Conservation (phyloP, 139 green algal genomes). For the Tetratostichococcus sp. region DNA sequence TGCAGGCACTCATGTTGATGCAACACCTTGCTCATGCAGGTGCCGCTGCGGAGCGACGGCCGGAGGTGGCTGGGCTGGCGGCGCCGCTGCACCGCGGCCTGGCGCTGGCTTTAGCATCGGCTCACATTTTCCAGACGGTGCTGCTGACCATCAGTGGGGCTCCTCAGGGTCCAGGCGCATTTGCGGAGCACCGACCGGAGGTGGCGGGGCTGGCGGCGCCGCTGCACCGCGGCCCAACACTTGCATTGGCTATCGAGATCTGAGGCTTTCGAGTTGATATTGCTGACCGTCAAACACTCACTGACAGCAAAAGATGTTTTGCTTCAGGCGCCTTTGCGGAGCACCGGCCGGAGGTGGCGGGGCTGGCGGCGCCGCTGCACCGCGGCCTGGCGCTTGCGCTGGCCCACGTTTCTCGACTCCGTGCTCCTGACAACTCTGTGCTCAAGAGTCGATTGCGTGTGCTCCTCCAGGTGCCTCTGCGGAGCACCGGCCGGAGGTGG, state of each 20-base stretch:
- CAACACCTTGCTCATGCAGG: too few species aligned
- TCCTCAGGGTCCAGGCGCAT: constrained; percentile 18
- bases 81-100: constrained; percentile 21
- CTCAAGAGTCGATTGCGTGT: too few species aligned
- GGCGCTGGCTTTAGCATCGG: constrained; percentile 29
- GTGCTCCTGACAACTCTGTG: too few species aligned
- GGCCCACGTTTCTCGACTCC: too few species aligned
- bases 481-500: constrained; percentile 18
- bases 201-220: constrained; percentile 21
- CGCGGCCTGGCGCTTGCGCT: constrained; percentile 27
- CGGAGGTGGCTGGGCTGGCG: constrained; percentile 24
- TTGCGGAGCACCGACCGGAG: constrained; percentile 17
- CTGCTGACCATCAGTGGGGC: too few species aligned
- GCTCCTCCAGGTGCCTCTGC: constrained; percentile 20
- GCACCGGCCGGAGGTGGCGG: constrained; percentile 19
- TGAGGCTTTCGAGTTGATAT: too few species aligned
- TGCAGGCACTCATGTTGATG: too few species aligned
- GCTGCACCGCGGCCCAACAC: constrained; percentile 22
- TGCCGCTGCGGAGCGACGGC: constrained; percentile 9
- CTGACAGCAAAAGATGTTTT: too few species aligned
- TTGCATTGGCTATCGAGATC: constrained; percentile 36
- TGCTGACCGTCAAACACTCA: too few species aligned
- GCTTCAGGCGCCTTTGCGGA: constrained; percentile 13
- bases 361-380: constrained; percentile 24
- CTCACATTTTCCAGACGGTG: too few species aligned